These are phyloP conservation scores for Penicillium bovifimosum DNA, from an alignment of 495 filamentous ascomycete species.

Conservation along the genomic window DNA sequence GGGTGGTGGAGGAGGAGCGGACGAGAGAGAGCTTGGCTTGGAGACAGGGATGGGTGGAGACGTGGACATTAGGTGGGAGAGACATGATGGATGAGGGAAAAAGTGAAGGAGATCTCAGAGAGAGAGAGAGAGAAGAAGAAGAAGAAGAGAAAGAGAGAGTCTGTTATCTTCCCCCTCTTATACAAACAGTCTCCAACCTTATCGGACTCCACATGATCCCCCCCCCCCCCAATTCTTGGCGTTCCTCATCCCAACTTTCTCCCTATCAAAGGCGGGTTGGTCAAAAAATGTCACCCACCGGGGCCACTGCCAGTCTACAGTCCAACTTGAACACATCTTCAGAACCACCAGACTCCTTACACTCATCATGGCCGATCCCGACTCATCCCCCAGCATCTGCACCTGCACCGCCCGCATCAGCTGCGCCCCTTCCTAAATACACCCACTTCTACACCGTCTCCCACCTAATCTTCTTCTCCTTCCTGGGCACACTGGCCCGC, in stretches of 20 bases:
- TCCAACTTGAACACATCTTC: slow-evolving; percentile 13
- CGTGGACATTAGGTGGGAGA: slow-evolving; percentile 52
- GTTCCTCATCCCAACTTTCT: background rate
- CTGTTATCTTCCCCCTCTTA: slow-evolving; percentile 7
- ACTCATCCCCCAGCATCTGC: background rate
- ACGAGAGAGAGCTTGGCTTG: slow-evolving; percentile 85
- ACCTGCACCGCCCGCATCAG: slow-evolving; percentile 1
- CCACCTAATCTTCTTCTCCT: slow-evolving; percentile 81
- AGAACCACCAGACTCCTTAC: background rate
- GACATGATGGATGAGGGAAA: slow-evolving; percentile 18
- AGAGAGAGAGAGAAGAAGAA: background rate
- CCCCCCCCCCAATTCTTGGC: slow-evolving; percentile 6
- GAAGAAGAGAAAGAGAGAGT: slow-evolving; percentile 3
- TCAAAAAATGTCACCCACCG: background rate
- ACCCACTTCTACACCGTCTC: slow-evolving; percentile 73
- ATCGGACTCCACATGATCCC: slow-evolving; percentile 9
- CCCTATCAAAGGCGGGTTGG: too few relatives aligned
- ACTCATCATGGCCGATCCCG: slow-evolving; percentile 6
- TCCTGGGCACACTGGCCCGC: slow-evolving; percentile 79
- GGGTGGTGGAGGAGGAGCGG: slow-evolving; percentile 61
- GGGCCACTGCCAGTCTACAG: too few relatives aligned
- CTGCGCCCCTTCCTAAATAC: slow-evolving; percentile 41
- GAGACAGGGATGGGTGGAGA: slow-evolving; percentile 83
- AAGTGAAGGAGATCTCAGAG: background rate
- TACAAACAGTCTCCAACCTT: background rate